Percentiles rank a stretch among this genome's conserved stretches.
These are phyloP conservation scores for Datura wrightii DNA, from an alignment of 257 asterid genomes.

Conservation along the genomic window DNA sequence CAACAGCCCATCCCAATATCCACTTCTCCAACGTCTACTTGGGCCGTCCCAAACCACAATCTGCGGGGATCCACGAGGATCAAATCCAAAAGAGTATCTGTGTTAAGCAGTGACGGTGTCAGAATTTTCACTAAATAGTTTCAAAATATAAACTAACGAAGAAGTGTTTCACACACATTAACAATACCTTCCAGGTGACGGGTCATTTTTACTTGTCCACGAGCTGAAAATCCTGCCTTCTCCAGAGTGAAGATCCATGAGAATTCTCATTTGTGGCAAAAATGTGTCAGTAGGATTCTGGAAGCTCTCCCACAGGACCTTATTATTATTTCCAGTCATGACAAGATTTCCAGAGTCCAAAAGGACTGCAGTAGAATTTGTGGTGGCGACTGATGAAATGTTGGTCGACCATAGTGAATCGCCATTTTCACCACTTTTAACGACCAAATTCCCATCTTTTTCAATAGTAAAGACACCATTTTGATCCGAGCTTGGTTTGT, in stretches of 20 bases:
- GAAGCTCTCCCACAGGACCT: slow-evolving; percentile 62
- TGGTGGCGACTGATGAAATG: slow-evolving; percentile 16
- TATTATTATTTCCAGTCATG: slow-evolving; percentile 18
- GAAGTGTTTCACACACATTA: no score
- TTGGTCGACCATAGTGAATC: slow-evolving; percentile 53
- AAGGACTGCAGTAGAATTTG: slow-evolving; percentile 48
- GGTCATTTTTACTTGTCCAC: slow-evolving; percentile 64
- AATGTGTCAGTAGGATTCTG: slow-evolving; percentile 63
- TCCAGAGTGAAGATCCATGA: slow-evolving; percentile 24
- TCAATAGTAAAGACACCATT: slow-evolving; percentile 52
- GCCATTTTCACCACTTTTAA: slow-evolving; percentile 41
- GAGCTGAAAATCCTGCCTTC: slow-evolving; percentile 47
- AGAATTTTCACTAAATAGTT: no score
- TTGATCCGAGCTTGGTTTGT: slow-evolving; percentile 42
- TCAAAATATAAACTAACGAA: no score
- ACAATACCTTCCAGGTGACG: slow-evolving; percentile 55
- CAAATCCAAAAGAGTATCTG: slow-evolving; percentile 59
- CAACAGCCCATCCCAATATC: slow-evolving; percentile 59
- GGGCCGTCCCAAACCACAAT: slow-evolving; percentile 74
- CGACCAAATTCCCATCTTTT: slow-evolving; percentile 48
- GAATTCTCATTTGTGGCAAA: slow-evolving; percentile 63
- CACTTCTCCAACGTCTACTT: slow-evolving; percentile 74
- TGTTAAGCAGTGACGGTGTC: not conserved
- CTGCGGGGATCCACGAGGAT: slow-evolving; percentile 72
- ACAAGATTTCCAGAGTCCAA: slow-evolving; percentile 57